Base-by-base conservation (phyloP, 2,329 filamentous ascomycete genomes). In the Scortechinia acanthostroma region DNA sequence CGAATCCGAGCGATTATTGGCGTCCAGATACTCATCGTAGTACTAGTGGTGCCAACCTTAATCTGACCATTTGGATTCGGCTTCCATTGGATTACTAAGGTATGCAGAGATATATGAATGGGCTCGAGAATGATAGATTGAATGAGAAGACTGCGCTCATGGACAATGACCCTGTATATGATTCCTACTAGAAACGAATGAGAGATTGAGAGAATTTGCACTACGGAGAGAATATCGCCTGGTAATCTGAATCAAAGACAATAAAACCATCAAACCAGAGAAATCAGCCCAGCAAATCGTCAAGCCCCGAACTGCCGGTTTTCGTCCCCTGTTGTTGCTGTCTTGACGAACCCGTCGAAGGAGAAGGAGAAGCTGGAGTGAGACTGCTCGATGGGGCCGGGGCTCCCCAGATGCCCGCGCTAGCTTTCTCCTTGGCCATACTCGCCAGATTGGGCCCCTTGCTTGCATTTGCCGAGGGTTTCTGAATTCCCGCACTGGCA, bases 351-450 rank as follows among this genome's bases (percentile, higher is more conserved):
- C 3, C 55, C 50, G 1, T 61, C 53, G n/a, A n/a, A 49, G 65
- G 59, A n/a, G 55, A 23, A 20, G 50, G 35, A 2, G 44, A 22
- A 6, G 33, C 35, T 21, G 33, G 14, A 48, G 50, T 17, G 2
- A 54, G 46, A 4, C 58, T 44, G 51, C 60, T 50, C 52, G 69
- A 48, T n/a, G n/a, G n/a, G 42, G 80, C 72, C 15, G 85, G 74
- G 1, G 87, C 77, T 16, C 91, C 93, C 90, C 94, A 98, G 51
- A 98, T 88, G 4, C 91, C 90, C 15, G 91, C 90, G 55, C 83
- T 90, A 47, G 90, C 93, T 75, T 97, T 96, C 66, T 96, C 90
- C 72, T 96, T 96, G n/a, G 91, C 91, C 64, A 98, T 80, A 62
- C 95, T 91, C 22, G 90, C 91, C 67, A 98, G 77, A 46, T 91